These are phyloP conservation scores for Fusarium citri DNA, from an alignment of 2,329 filamentous ascomycete genomes.

Conservation along the genomic window DNA sequence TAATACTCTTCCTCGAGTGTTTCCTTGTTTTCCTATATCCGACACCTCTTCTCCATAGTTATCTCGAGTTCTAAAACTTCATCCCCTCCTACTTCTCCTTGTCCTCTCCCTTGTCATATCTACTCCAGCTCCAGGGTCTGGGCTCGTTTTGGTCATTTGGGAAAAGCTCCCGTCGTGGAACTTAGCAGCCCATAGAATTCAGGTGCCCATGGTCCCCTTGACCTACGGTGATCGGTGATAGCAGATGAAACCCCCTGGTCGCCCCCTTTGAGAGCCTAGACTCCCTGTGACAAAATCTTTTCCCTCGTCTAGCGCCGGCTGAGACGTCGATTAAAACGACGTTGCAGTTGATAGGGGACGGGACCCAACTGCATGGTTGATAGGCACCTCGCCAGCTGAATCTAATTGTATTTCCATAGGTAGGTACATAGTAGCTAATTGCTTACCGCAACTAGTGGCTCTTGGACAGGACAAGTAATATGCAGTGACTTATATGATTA, in stretches of 20 bases:
- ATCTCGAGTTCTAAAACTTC: constrained; percentile 30
- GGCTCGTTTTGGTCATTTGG: constrained; percentile 5
- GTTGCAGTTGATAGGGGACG: constrained; percentile 27
- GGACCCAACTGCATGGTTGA: constrained; percentile 8
- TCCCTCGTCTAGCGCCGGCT: constrained; percentile 29
- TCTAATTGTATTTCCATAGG: not conserved
- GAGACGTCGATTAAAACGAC: constrained; percentile 32
- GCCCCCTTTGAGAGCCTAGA: constrained; percentile 30
- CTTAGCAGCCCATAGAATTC: not conserved
- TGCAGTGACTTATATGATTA: not conserved
- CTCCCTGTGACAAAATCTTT: constrained; percentile 23
- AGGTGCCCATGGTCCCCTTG: constrained; percentile 1
- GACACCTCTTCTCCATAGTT: constrained; percentile 13
- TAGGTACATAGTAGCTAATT: not conserved
- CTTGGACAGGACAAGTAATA: not conserved
- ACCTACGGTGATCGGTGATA: not conserved
- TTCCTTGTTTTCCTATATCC: constrained; percentile 1
- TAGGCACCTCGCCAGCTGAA: too few relatives aligned
- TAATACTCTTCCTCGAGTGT: constrained; percentile 30
- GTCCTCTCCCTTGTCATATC: constrained; percentile 10
- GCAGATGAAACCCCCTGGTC: constrained; percentile 10
- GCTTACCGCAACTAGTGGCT: not conserved
- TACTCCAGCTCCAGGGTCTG: constrained; percentile 21
- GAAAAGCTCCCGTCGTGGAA: constrained; percentile 20
- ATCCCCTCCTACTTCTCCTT: constrained; percentile 11